These are phyloP conservation scores for Begonia masoniana DNA, from an alignment of 306 rosid genomes.

Conservation along the genomic window DNA sequence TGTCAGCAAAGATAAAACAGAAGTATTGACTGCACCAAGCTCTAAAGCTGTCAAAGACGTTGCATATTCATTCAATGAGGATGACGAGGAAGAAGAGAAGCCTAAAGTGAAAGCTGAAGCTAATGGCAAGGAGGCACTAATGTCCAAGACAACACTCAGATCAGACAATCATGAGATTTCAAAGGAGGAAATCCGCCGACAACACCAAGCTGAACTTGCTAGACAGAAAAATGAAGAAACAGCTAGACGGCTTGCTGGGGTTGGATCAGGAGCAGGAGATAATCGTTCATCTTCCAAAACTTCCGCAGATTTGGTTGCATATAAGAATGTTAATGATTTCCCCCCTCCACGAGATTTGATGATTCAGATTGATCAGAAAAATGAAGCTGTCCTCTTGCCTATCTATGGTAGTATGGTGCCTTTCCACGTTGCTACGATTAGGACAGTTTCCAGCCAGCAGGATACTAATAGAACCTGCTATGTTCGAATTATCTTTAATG, in stretches of 20 bases:
- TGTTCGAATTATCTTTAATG: conserved; percentile 67
- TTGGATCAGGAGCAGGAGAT: conserved; percentile 42
- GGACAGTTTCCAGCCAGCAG: conserved; percentile 70
- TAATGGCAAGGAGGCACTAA: conserved; percentile 27
- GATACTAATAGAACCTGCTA: conserved; percentile 38
- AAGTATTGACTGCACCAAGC: conserved; percentile 48
- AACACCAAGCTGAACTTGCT: conserved; percentile 98
- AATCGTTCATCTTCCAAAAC: conserved; percentile 40
- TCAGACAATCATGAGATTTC: conserved; percentile 90
- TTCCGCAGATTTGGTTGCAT: conserved; percentile 53
- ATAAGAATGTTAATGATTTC: conserved; percentile 76
- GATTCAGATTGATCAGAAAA: conserved; percentile 89
- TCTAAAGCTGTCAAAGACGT: conserved; percentile 71
- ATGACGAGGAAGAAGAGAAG: conserved; percentile 57
- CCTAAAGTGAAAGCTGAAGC: conserved; percentile 25
- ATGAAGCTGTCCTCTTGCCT: conserved; percentile 79
- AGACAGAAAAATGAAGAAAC: conserved; percentile 97
- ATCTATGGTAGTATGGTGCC: conserved; percentile 93
- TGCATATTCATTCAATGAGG: conserved; percentile 88
- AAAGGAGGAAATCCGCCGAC: conserved; percentile 87
- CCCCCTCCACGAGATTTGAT: conserved; percentile 66
- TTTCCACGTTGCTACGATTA: conserved; percentile 78
- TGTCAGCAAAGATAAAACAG: conserved; percentile 49
- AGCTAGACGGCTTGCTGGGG: conserved; percentile 90
- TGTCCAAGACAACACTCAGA: conserved; percentile 77